A percentile compares a stretch with the other conserved stretches of the same genome.
Conservation (phyloP, 257 asterid genomes). For the Paraleonurus japonicus region DNA sequence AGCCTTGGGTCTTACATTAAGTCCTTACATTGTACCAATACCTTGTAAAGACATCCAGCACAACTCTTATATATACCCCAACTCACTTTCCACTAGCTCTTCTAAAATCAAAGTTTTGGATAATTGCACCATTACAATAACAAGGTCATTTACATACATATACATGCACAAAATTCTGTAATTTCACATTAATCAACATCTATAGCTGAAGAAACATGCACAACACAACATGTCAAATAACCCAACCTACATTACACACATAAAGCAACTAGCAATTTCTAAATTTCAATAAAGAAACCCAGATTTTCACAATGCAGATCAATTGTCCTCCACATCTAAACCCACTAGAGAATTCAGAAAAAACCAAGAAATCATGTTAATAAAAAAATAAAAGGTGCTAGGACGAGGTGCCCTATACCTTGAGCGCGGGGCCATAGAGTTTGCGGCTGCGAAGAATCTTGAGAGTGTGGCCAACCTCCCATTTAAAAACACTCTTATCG, state of each 20-base stretch:
- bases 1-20: background rate
- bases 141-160: background rate
- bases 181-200: background rate
- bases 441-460: constrained; percentile 71
- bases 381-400: background rate
- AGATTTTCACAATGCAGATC: constrained; percentile 12
- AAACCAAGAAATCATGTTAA: background rate
- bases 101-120: background rate
- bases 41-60: background rate
- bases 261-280: background rate
- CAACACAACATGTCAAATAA: background rate
- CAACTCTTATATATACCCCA: background rate
- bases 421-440: constrained; percentile 72
- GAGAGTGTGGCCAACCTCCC: constrained; percentile 86
- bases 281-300: background rate
- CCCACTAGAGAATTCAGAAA: background rate
- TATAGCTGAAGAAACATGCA: background rate
- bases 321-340: background rate
- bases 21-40: background rate
- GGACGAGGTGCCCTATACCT: constrained; percentile 42
- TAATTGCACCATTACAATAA: background rate
- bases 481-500: constrained; percentile 73
- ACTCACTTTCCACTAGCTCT: background rate
- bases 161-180: background rate
- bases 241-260: background rate